phyloP scores from a whole-genome alignment of 345 rosid genomes.

The Garcia nutans region DNA sequence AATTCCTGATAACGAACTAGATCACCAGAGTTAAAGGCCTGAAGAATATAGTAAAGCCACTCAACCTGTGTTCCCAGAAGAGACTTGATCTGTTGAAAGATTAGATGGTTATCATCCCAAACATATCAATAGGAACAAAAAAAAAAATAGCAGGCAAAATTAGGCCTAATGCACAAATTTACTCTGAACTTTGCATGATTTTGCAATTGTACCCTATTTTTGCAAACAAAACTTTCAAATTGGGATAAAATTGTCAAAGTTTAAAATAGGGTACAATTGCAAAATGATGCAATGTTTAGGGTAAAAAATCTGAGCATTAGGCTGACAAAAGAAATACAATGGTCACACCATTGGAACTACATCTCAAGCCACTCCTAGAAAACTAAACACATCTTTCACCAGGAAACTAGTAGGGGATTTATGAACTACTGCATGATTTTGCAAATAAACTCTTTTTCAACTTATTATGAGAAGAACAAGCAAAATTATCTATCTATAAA shows the following conservation, averaged over 20 bases:
- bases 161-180: too few species aligned
- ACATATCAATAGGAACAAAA: background rate
- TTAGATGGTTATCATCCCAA: slow-evolving; percentile 13
- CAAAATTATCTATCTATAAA: background rate
- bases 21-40: slow-evolving; percentile 90
- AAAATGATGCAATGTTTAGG: too few species aligned
- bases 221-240: too few species aligned
- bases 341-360: background rate
- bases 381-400: background rate
- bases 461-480: background rate
- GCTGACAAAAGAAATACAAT: background rate
- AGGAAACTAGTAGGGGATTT: background rate
- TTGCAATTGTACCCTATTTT: too few species aligned
- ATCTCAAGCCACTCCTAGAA: background rate
- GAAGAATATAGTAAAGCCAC: slow-evolving; percentile 94
- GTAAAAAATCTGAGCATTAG: too few species aligned
- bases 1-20: slow-evolving; percentile 81
- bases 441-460: background rate
- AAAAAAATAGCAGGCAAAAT: background rate
- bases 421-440: too few species aligned
- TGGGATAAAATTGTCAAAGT: too few species aligned
- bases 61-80: slow-evolving; percentile 84
- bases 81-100: slow-evolving; percentile 71
- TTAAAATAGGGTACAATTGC: too few species aligned
- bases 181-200: too few species aligned